These are phyloP conservation scores for Stellera chamaejasme DNA, from an alignment of 345 rosid species.

Conservation along the genomic window DNA sequence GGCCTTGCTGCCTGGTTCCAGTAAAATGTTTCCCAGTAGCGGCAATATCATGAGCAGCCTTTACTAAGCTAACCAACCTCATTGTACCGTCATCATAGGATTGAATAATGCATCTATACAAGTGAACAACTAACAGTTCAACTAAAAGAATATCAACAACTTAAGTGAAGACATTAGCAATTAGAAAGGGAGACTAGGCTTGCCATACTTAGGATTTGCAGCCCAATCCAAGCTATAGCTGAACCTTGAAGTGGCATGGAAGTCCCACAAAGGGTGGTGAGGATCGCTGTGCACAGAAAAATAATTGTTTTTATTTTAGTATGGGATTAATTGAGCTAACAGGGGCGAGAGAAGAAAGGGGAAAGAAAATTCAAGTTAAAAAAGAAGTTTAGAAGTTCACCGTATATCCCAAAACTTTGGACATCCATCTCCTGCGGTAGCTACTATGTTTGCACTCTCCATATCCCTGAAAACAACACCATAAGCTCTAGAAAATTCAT, in stretches of 20 bases:
- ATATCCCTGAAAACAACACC: conserved; percentile 38
- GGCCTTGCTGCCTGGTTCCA: conserved; percentile 62
- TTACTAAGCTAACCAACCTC: conserved; percentile 60
- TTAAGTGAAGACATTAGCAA: conserved; percentile 5
- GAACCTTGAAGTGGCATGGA: conserved; percentile 55
- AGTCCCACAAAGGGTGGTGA: conserved; percentile 73
- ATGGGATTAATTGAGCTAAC: background rate
- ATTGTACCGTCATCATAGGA: conserved; percentile 78
- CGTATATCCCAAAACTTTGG: conserved; percentile 92
- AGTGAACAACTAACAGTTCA: conserved; percentile 11
- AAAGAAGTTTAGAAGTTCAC: conserved; percentile 28
- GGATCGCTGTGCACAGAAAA: conserved; percentile 60
- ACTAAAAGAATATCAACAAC: conserved; percentile 1
- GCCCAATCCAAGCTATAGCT: conserved; percentile 73
- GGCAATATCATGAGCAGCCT: conserved; percentile 71
- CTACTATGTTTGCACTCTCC: conserved; percentile 54
- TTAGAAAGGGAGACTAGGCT: background rate
- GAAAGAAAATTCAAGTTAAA: conserved; percentile 6
- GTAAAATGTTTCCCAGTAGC: conserved; percentile 52
- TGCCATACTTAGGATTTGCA: conserved; percentile 54
- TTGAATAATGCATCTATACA: conserved; percentile 54
- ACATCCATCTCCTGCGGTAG: conserved; percentile 82
- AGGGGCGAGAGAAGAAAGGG: background rate
- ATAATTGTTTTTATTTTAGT: conserved; percentile 1
- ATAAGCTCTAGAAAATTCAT: no score